Percentiles rank a stretch among this genome's conserved stretches.
Conservation (phyloP, 805 yeast species). For the Cyberlindnera petersonii region DNA sequence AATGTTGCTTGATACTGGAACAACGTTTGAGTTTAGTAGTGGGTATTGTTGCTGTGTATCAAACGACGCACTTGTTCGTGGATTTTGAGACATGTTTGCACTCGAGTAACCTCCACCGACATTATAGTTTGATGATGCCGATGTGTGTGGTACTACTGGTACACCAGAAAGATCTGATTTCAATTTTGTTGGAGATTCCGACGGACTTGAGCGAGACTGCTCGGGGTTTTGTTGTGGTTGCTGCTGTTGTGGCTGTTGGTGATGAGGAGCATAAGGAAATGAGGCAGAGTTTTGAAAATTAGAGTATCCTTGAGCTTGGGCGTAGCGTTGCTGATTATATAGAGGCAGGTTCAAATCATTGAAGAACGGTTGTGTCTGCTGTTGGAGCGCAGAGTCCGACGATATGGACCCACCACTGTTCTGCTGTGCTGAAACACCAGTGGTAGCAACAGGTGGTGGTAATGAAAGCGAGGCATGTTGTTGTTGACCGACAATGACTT, state of each 20-base stretch:
- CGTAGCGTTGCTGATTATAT: neutral
- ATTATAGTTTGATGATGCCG: no score
- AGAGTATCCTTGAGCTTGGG: no score
- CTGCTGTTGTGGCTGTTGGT: neutral
- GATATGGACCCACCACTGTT: neutral
- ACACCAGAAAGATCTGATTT: slow-evolving; percentile 6
- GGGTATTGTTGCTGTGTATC: no score
- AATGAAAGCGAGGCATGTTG: slow-evolving; percentile 1
- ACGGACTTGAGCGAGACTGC: slow-evolving; percentile 3
- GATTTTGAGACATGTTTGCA: no score
- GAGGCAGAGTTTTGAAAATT: neutral
- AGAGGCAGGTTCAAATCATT: slow-evolving; percentile 1
- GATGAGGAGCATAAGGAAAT: neutral
- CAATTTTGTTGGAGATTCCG: slow-evolving; percentile 8
- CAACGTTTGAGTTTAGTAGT: no score
- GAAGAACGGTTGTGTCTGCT: slow-evolving; percentile 1
- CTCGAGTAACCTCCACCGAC: no score
- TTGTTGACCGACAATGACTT: neutral
- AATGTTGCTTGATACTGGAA: no score
- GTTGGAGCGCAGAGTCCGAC: neutral
- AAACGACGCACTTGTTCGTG: no score
- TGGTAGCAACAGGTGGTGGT: slow-evolving; percentile 1
- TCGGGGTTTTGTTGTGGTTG: neutral
- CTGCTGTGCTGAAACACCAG: neutral
- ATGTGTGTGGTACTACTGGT: no score